phyloP scores from a whole-genome alignment of 2,329 filamentous ascomycete species.

The Alternaria conjuncta region DNA sequence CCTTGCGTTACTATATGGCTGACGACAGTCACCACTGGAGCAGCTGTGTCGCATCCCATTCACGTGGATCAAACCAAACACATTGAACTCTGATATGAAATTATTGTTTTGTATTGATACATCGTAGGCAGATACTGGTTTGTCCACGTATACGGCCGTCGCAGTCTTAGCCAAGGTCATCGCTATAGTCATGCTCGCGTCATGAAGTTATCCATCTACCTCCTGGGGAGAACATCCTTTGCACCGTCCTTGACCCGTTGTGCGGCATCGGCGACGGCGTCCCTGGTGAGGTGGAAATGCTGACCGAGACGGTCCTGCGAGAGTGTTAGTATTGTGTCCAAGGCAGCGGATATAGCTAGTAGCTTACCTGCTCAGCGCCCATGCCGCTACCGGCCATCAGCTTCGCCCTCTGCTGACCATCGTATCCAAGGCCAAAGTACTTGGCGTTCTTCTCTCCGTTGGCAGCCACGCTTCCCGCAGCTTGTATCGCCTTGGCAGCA shows the following conservation, averaged over 20 bases:
- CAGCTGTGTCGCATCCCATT: too few relatives aligned
- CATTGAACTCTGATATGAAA: too few relatives aligned
- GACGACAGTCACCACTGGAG: too few relatives aligned
- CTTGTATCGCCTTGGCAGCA: conserved; percentile 31
- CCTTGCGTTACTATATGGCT: neutral
- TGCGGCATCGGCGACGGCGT: conserved; percentile 30
- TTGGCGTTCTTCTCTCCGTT: conserved; percentile 34
- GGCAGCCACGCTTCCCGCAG: conserved; percentile 31
- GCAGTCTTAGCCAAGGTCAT: neutral
- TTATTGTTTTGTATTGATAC: neutral
- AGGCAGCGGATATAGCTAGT: neutral
- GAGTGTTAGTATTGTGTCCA: conserved; percentile 5
- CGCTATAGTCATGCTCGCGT: neutral
- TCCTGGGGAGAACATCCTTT: conserved; percentile 26
- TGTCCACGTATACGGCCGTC: conserved; percentile 6
- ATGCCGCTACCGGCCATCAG: conserved; percentile 36
- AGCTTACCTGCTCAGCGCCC: conserved; percentile 44
- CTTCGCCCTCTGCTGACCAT: conserved; percentile 40
- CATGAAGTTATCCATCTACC: conserved; percentile 9
- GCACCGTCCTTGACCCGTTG: conserved; percentile 36
- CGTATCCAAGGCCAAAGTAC: conserved; percentile 37
- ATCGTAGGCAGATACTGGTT: neutral
- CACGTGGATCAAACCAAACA: rapidly evolving
- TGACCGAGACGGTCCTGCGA: conserved; percentile 38
- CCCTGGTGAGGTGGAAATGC: conserved; percentile 35